These are phyloP conservation scores for Termitomyces sp. DNA, from an alignment of 768 basidiomycete genomes.

Conservation along the genomic window DNA sequence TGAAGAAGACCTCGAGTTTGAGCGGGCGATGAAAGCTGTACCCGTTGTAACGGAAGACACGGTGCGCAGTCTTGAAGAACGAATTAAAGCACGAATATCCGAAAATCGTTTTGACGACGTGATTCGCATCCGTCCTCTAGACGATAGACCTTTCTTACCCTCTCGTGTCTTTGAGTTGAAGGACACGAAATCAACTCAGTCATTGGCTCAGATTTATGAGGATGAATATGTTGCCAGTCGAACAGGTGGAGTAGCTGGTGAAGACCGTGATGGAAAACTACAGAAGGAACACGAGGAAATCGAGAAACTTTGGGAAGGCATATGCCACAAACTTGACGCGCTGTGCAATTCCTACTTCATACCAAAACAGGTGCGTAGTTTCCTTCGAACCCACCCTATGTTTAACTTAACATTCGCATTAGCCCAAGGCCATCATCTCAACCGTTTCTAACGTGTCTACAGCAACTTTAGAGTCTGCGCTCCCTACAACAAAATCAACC, in stretches of 20 bases:
- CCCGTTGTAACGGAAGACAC: constrained; percentile 89
- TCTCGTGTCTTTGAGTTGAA: constrained; percentile 86
- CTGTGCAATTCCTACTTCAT: constrained; percentile 93
- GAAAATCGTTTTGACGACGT: constrained; percentile 91
- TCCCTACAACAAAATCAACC: constrained; percentile 75
- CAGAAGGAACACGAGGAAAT: constrained; percentile 87
- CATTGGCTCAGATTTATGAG: constrained; percentile 94
- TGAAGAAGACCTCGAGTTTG: constrained; percentile 93
- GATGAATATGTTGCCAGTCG: constrained; percentile 78
- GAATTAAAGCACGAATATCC: constrained; percentile 89
- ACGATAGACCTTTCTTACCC: constrained; percentile 87
- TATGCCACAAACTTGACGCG: constrained; percentile 91
- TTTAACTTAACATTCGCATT: constrained; percentile 3
- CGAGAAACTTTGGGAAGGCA: too few species aligned
- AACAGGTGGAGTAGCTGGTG: constrained; percentile 43
- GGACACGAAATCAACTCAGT: constrained; percentile 83
- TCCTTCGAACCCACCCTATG: neutral
- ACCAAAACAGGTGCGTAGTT: constrained; percentile 74
- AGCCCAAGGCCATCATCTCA: constrained; percentile 89
- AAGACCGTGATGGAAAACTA: constrained; percentile 86
- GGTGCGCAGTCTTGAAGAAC: constrained; percentile 78
- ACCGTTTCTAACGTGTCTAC: constrained; percentile 80
- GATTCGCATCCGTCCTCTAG: constrained; percentile 68
- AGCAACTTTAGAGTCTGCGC: constrained; percentile 81
- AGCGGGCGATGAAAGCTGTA: constrained; percentile 78